Evolutionary conservation across 1,139 yeast species (phyloP).

Genomic region (Saccharomyces hybrid): DNA sequence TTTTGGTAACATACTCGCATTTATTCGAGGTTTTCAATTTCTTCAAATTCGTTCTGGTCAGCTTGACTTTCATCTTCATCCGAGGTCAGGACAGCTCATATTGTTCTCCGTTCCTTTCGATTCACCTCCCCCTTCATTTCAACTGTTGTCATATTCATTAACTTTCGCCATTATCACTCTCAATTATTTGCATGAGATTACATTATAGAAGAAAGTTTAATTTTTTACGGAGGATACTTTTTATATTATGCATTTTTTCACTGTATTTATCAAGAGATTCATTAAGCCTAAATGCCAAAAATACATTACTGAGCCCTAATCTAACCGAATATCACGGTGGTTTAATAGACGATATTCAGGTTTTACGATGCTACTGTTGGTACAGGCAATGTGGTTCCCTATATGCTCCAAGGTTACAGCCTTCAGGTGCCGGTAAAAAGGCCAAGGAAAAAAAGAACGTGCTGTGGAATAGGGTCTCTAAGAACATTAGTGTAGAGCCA

Average conservation of each 20-base stretch:
- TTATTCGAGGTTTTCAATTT: not conserved
- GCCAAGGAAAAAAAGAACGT: not conserved
- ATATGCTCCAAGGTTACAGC: conserved; percentile 3
- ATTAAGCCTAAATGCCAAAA: not conserved
- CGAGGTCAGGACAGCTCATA: not conserved
- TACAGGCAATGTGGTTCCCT: conserved; percentile 11
- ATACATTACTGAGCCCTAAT: not conserved
- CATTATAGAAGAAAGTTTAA: conserved; percentile 9
- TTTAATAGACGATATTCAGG: conserved; percentile 13
- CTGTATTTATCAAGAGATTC: conserved; percentile 6
- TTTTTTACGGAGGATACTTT: conserved; percentile 6
- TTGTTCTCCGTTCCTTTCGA: not conserved
- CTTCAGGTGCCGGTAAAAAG: not conserved
- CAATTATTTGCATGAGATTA: conserved; percentile 7
- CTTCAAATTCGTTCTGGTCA: not conserved
- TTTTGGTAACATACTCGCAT: not conserved
- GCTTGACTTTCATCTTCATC: not conserved
- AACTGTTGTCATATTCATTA: not conserved
- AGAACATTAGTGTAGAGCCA: conserved; percentile 10
- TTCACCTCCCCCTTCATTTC: not conserved
- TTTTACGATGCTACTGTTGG: conserved; percentile 17
- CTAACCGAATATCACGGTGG: conserved; percentile 11
- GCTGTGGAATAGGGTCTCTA: conserved; percentile 14
- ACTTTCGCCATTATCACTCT: not conserved
- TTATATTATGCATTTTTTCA: conserved; percentile 4